Evolutionary conservation across 441 rosid species (phyloP).

Genomic region (Gossypium davidsonii): DNA sequence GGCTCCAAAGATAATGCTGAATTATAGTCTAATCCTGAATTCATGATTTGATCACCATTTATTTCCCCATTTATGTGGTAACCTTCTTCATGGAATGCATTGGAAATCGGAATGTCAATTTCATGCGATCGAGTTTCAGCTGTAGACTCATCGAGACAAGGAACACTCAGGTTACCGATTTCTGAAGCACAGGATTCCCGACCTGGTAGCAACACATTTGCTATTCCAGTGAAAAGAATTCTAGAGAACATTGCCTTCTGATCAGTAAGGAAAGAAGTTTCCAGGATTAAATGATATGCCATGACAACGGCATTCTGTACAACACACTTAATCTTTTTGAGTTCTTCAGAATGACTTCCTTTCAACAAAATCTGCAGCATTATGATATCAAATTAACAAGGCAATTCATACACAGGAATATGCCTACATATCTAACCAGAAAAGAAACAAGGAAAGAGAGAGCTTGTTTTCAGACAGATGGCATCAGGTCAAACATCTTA

Average conservation of each 20-base stretch:
- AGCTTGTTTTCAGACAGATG: neutral
- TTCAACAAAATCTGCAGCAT: slow-evolving; percentile 74
- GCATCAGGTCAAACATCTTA: neutral
- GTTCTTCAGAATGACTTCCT: slow-evolving; percentile 73
- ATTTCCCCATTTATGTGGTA: slow-evolving; percentile 26
- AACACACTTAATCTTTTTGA: slow-evolving; percentile 81
- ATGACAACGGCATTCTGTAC: slow-evolving; percentile 59
- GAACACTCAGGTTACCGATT: slow-evolving; percentile 20
- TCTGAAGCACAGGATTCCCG: slow-evolving; percentile 26
- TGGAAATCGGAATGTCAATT: slow-evolving; percentile 44
- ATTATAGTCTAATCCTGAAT: slow-evolving; percentile 30
- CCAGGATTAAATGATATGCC: slow-evolving; percentile 86
- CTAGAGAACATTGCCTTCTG: slow-evolving; percentile 78
- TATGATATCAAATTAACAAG: neutral
- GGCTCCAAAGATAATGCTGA: slow-evolving; percentile 55
- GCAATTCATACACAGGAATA: neutral
- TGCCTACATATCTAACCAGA: neutral
- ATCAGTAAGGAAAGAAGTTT: slow-evolving; percentile 89
- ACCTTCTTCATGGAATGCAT: slow-evolving; percentile 35
- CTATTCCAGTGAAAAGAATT: slow-evolving; percentile 35
- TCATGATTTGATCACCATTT: slow-evolving; percentile 29
- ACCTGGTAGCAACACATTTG: slow-evolving; percentile 21
- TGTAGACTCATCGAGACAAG: slow-evolving; percentile 26
- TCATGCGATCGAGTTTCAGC: slow-evolving; percentile 24
- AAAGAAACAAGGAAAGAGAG: neutral